Base-by-base conservation (phyloP, 768 basidiomycete species). In the Trametes elegans region DNA sequence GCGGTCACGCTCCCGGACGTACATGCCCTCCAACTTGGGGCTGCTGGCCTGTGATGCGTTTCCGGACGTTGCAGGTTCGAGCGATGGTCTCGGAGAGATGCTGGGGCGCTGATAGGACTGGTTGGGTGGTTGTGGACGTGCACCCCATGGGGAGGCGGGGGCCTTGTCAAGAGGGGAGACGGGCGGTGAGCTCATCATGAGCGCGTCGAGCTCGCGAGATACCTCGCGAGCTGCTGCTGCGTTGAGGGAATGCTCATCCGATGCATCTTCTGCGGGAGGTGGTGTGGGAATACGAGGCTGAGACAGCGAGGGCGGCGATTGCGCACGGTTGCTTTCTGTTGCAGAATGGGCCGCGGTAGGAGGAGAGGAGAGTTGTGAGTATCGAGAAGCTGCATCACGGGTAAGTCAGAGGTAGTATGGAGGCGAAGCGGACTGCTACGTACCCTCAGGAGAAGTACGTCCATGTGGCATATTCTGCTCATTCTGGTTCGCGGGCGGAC, bases 211-310 rank as follows among this genome's bases (percentile, higher is more conserved):
- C 63, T 88, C 88, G 11, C 80, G 77, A 11, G 79, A 79, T 1
- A 90, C 76, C 65, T 87, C 87, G 16, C 82, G 77, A 5, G 86
- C 86, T 24, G 84, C 87, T 16, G 87, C 88, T 1, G 80, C 82
- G 60, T 85, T 81, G 26, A 80, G 74, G 11, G 77, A 64, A 0
- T 36, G 54, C 18, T 62, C 62, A 18, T 59, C 56, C 38, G 55
- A 19, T 45, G 61, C 10, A 48, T 57, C 21, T 16, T 42, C 32
- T 1, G 46, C 29, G 1, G 48, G 34, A 26, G 50, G 42, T 31
- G 63, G 58, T 10, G 39, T 28, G 21, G 39, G 46, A 36, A 42
- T 32, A 6, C 54, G 48, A 19, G 57, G 60, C 16, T 49, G 58
- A 18, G 38, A 48, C 7, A 61, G 47, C 6, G 40, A 48, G 19